Evolutionary conservation across 495 filamentous ascomycete genomes (phyloP), one percentile per base, ranked within the genome.

Genomic region (Neurospora sp.): DNA sequence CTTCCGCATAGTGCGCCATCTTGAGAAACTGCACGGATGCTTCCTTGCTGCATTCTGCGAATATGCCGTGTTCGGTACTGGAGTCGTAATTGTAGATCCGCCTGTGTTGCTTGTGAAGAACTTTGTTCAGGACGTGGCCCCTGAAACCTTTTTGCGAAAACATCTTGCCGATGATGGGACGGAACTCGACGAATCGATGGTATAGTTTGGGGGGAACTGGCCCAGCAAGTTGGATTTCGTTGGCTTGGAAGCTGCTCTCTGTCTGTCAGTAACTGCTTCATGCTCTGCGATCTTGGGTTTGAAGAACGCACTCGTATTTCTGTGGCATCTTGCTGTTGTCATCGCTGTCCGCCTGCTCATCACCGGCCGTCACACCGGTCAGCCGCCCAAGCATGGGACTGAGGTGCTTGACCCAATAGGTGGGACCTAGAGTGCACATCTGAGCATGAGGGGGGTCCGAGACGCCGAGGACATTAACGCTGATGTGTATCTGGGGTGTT

Each of bases 181-280:
- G 91, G 80, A 98, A 97, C 78, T 96, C 94, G 65, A 98, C 94
- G 81, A 90, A 98, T 73, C 92, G 90, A 78, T 97, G 94, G 78
- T 96, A 96, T 37, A 98, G 84, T 68, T 87, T 82, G 3, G 86
- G 78, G 0, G 95, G 94, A 0, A 94, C 90, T 0, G 95, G 95
- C 0, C 95, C 95, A 31, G 86, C 83, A 39, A 98, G 87, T 74
- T 98, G 95, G 65, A 98, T 89, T 74, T 97, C 91, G 79, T 94
- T 96, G 44, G 95, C 93, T 86, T 97, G 93, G 82, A 98, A 98
- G 79, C 91, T 94, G 75, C 69, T 72, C 44, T 1, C 14, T 7
- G 47, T 4, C 22, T 42, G 53, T 76, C 69, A 74, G 77, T 37
- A 41, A 35, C 2, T 18, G 53, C 27, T 3, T 69, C 37, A 20